Conservation (phyloP, 2,329 filamentous ascomycete species). For the Amphichorda felina region DNA sequence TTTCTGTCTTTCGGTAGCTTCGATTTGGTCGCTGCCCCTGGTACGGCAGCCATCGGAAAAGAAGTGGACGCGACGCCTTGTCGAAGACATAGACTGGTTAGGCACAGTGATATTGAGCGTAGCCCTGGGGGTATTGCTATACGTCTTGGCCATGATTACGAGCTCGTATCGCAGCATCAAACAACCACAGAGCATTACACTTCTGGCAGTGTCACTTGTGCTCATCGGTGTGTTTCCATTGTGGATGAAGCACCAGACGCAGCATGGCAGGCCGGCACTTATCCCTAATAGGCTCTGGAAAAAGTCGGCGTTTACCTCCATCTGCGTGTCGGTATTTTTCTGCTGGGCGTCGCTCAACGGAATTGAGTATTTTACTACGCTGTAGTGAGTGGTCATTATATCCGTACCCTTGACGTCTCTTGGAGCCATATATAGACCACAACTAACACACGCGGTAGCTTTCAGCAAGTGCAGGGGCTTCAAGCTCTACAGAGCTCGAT, state of each 20-base stretch:
- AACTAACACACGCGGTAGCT: no score
- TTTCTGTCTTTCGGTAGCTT: conserved; percentile 19
- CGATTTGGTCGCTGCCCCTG: conserved; percentile 22
- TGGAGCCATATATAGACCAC: no score
- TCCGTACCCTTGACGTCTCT: no score
- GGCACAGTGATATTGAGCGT: conserved; percentile 31
- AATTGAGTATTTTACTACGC: conserved; percentile 33
- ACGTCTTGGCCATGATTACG: conserved; percentile 34
- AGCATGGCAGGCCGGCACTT: conserved; percentile 33
- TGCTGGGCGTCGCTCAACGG: conserved; percentile 32
- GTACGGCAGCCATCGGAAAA: conserved; percentile 10
- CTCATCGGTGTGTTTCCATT: conserved; percentile 36
- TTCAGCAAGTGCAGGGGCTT: conserved; percentile 33
- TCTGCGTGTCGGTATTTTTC: conserved; percentile 38
- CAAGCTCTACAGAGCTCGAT: conserved; percentile 32
- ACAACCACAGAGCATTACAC: conserved; percentile 25
- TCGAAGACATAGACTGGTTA: conserved; percentile 39
- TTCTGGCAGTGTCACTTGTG: conserved; percentile 28
- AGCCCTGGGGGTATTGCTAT: conserved; percentile 35
- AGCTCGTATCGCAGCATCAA: conserved; percentile 23
- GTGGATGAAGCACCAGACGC: conserved; percentile 41
- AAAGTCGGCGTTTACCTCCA: conserved; percentile 39
- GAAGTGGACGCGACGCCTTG: conserved; percentile 13
- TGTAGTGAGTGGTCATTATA: conserved; percentile 33
- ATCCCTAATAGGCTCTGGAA: conserved; percentile 50